Percentiles rank a stretch among this genome's conserved stretches.
phyloP scores from a whole-genome alignment of 73 alveolate genomes.

The Paramecium sonneborni region DNA sequence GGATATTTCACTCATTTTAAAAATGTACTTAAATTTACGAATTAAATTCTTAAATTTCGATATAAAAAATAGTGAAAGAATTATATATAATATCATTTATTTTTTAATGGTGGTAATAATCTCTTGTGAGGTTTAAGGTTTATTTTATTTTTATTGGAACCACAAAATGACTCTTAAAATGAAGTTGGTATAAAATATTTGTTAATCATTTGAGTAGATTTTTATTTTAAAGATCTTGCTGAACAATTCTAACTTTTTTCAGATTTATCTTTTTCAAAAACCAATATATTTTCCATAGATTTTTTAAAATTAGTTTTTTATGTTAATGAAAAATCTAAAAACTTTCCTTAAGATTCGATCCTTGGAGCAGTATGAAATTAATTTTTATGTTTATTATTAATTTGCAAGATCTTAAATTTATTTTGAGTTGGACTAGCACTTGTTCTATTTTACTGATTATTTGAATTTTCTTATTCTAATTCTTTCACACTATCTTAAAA shows the following conservation, averaged over 20 bases:
- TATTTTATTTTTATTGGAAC: neutral
- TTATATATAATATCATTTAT: neutral
- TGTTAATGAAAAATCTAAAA: neutral
- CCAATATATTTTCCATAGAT: neutral
- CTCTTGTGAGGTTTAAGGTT: neutral
- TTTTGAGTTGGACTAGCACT: constrained; percentile 11
- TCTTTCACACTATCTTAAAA: neutral
- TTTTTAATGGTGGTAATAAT: constrained; percentile 17
- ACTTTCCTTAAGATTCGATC: neutral
- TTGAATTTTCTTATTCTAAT: neutral
- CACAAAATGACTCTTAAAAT: neutral
- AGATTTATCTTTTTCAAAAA: neutral
- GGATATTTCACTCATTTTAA: neutral
- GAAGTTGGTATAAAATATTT: neutral
- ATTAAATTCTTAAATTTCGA: neutral
- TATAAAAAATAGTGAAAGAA: neutral
- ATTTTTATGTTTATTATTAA: neutral
- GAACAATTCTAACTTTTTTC: neutral
- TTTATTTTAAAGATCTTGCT: constrained; percentile 3
- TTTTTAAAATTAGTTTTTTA: neutral
- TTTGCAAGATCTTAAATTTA: neutral
- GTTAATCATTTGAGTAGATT: neutral
- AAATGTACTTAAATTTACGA: neutral
- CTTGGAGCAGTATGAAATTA: neutral
- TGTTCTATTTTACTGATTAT: neutral